Evolutionary conservation across 2,329 filamentous ascomycete genomes (phyloP).

Genomic region (Aspergillus puulaauensis): DNA sequence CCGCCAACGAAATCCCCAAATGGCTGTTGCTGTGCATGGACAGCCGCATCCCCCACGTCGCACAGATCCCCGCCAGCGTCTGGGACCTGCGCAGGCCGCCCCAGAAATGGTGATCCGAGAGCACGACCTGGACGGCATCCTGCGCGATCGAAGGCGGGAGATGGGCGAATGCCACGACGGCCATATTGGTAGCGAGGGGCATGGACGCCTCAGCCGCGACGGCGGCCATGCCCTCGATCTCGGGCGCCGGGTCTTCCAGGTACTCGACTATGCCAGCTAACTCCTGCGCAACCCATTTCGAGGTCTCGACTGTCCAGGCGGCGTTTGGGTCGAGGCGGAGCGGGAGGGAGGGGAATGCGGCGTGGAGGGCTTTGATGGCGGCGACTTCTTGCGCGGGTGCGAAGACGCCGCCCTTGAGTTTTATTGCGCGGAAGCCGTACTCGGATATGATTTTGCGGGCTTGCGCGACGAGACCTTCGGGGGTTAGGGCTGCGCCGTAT

Average conservation of each 20-base stretch:
- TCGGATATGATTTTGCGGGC: conserved; percentile 25
- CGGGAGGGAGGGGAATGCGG: conserved; percentile 39
- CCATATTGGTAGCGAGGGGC: conserved; percentile 48
- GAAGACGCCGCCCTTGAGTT: conserved; percentile 46
- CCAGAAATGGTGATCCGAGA: conserved; percentile 48
- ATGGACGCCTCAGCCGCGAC: conserved; percentile 42
- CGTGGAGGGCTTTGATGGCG: conserved; percentile 39
- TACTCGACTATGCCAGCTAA: conserved; percentile 32
- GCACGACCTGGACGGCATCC: conserved; percentile 42
- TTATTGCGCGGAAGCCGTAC: conserved; percentile 46
- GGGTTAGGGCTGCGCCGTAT: conserved; percentile 41
- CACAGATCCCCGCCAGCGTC: conserved; percentile 32
- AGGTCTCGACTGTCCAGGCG: conserved; percentile 6
- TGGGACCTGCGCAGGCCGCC: conserved; percentile 45
- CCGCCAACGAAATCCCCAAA: conserved; percentile 43
- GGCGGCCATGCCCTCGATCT: conserved; percentile 46
- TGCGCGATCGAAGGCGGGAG: conserved; percentile 40
- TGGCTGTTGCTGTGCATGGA: conserved; percentile 49
- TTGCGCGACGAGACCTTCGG: conserved; percentile 20
- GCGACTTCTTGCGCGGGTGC: conserved; percentile 41
- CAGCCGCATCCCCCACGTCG: conserved; percentile 41
- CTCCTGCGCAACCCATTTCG: conserved; percentile 1
- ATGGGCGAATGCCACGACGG: conserved; percentile 43
- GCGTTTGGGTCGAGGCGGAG: conserved; percentile 17
- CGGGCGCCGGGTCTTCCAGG: conserved; percentile 42